phyloP scores from a whole-genome alignment of 129 eudicot species.

The Flaveria ramosissima region DNA sequence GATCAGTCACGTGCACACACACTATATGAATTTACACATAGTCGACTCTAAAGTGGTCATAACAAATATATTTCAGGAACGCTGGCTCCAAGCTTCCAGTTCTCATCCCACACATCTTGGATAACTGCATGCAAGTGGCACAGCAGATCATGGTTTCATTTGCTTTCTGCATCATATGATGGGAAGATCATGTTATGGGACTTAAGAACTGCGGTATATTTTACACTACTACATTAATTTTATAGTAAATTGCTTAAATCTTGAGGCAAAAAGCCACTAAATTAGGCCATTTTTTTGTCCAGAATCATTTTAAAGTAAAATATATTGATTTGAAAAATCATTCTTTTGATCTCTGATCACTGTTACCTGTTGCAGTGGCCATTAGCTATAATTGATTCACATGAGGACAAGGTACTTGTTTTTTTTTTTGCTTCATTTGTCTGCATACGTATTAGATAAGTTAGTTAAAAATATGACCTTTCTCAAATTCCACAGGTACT shows the following conservation, averaged over 20 bases:
- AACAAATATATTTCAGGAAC: conserved; percentile 54
- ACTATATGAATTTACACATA: not conserved
- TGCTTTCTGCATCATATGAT: conserved; percentile 87
- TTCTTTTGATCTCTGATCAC: conserved; percentile 1
- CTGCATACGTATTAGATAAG: not conserved
- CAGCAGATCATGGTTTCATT: conserved; percentile 75
- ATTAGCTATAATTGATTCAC: conserved; percentile 73
- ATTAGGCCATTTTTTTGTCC: not conserved
- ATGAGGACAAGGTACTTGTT: conserved; percentile 79
- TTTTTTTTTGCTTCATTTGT: not conserved
- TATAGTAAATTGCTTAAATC: not conserved
- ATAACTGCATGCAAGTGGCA: conserved; percentile 95
- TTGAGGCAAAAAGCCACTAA: not conserved
- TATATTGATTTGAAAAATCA: not conserved
- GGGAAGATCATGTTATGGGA: conserved; percentile 99
- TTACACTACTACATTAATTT: not conserved
- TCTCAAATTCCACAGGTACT: conserved; percentile 51
- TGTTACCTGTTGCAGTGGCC: conserved; percentile 75
- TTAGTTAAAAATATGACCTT: not conserved
- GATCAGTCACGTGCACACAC: conserved; percentile 13
- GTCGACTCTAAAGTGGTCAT: conserved; percentile 7
- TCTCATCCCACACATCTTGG: conserved; percentile 88
- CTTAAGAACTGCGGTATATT: conserved; percentile 83
- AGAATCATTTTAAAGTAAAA: not conserved
- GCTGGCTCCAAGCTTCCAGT: conserved; percentile 78